Evolutionary conservation across 139 green algal genomes (phyloP), one percentile per base, ranked within the genome.

Genomic region (Yamagishiella unicocca): DNA sequence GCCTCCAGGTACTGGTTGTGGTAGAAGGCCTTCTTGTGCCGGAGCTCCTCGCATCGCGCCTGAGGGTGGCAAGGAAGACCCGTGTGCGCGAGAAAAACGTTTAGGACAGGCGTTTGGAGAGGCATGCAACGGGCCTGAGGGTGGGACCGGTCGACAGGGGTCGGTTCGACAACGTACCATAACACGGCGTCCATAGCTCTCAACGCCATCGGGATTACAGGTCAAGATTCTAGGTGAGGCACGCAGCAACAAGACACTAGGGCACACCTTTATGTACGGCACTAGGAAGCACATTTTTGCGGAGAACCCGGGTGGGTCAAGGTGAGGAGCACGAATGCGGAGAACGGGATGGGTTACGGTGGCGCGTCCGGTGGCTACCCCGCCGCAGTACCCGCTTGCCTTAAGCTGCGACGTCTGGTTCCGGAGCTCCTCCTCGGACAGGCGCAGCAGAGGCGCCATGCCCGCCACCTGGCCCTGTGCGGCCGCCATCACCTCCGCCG

Each of bases 1-100:
- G 45, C 81, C 66, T 87, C 66, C 81, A 79, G n/a, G 64, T 55
- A 87, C 74, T 88, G 64, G 73, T 74, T 83, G n/a, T 84, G 73
- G 42, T 53, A 70, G 55, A 75, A 74, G 31, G 72, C 24, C 38
- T 68, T 83, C 14, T 78, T 76, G 29, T 46, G 35, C 12, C 77
- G 74, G 27, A 64, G 58, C 45, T 78, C 62, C 45, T 87, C 64
- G 24, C 54, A 68, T 19, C 37, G 45, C 37, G 35, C 61, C 86
- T 83, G 85, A 43, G 70, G n/a, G n/a, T n/a, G n/a, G n/a, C n/a
- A n/a, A n/a, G n/a, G n/a, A n/a, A n/a, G n/a, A n/a, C n/a, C n/a
- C n/a, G n/a, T n/a, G n/a, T n/a, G n/a, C n/a, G n/a, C n/a, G n/a
- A n/a, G n/a, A n/a, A n/a, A n/a, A n/a, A n/a, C n/a, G n/a, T n/a